Conservation (phyloP, 1,284 basidiomycete genomes). For the Xanthoconium separans region DNA sequence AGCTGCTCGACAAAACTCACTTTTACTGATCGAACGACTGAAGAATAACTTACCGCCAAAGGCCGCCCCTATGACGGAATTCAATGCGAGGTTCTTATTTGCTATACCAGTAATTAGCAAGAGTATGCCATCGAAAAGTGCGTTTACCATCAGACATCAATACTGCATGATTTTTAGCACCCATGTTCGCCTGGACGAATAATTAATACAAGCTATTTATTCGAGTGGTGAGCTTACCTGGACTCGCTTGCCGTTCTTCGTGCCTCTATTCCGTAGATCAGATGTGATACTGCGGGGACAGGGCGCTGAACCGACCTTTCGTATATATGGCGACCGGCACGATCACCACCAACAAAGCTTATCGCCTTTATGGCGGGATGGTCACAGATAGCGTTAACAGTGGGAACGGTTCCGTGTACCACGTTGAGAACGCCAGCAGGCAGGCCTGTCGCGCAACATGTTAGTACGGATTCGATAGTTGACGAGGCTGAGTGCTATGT, state of each 20-base stretch:
- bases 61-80: constrained; percentile 92
- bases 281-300: background rate
- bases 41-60: constrained; percentile 71
- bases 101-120: constrained; percentile 48
- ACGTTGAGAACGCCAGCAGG: constrained; percentile 84
- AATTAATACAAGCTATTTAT: constrained; percentile 7
- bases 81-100: constrained; percentile 91
- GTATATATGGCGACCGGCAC: constrained; percentile 93
- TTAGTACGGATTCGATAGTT: background rate
- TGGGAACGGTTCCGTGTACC: constrained; percentile 87
- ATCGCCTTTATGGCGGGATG: constrained; percentile 91
- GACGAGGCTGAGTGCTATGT: constrained; percentile 26
- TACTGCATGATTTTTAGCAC: constrained; percentile 96
- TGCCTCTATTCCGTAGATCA: constrained; percentile 52
- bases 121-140: background rate
- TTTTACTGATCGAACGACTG: constrained; percentile 31
- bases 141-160: constrained; percentile 88
- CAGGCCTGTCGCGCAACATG: constrained; percentile 48
- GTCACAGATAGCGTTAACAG: constrained; percentile 95
- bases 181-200: constrained; percentile 73
- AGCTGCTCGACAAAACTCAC: constrained; percentile 55
- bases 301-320: constrained; percentile 53
- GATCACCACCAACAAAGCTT: constrained; percentile 96
- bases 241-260: constrained; percentile 88
- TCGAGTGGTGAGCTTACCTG: constrained; percentile 46